Percentiles rank a stretch among this genome's conserved stretches.
phyloP scores from a whole-genome alignment of 2,329 filamentous ascomycete species.

The Phyllosticta paracitricarpa region DNA sequence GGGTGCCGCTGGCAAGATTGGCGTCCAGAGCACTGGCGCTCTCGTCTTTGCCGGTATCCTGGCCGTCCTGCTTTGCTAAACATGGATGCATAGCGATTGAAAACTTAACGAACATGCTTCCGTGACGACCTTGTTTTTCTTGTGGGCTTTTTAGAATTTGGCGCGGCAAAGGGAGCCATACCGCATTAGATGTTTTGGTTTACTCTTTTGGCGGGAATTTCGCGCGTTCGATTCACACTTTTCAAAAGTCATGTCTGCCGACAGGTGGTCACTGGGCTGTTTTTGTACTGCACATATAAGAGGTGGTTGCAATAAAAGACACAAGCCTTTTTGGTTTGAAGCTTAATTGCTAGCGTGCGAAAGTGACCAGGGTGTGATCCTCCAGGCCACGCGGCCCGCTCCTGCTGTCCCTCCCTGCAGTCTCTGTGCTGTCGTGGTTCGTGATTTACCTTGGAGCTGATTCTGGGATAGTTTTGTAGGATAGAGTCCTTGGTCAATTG shows the following conservation, averaged over 20 bases:
- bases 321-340: not conserved
- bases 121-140: constrained; percentile 4
- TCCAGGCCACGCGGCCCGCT: too few species aligned
- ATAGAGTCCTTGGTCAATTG: too few species aligned
- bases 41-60: constrained; percentile 9
- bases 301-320: not conserved
- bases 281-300: not conserved
- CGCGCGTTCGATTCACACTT: not conserved
- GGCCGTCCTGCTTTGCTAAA: constrained; percentile 9
- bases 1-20: constrained; percentile 9
- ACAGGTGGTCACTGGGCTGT: not conserved
- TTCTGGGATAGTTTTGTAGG: too few species aligned
- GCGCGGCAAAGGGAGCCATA: not conserved
- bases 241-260: not conserved
- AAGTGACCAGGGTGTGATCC: not conserved
- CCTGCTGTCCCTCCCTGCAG: too few species aligned
- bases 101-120: constrained; percentile 3
- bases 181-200: not conserved
- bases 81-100: constrained; percentile 6
- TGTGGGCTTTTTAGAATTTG: not conserved
- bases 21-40: constrained; percentile 10
- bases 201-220: not conserved
- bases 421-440: too few species aligned
- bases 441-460: too few species aligned
- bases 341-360: not conserved